A percentile compares a stretch with the other conserved stretches of the same genome.
Conservation (phyloP, 352 stramenopile genomes). For the Plasmopara muralis region DNA sequence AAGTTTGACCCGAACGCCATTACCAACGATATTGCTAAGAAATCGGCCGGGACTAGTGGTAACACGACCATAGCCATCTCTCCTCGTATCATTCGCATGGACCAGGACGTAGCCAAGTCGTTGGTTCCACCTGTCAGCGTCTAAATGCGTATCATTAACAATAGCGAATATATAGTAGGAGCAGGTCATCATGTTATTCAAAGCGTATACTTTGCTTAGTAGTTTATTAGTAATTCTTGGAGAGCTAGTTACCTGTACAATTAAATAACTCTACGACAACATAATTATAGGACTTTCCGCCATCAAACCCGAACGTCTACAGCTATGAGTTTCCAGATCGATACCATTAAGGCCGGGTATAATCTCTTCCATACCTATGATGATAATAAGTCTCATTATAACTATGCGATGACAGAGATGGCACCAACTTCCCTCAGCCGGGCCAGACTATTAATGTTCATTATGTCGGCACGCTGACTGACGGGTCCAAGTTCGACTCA, state of each 20-base stretch:
- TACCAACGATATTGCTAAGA: background rate
- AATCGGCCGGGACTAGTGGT: no score
- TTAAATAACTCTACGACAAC: no score
- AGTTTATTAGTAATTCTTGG: no score
- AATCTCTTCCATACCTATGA: no score
- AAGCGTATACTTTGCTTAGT: no score
- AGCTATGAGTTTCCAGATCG: constrained; percentile 51
- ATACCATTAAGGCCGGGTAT: constrained; percentile 72
- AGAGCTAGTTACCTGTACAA: no score
- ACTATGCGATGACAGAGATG: constrained; percentile 37
- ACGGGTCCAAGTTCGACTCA: constrained; percentile 81
- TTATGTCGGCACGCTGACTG: constrained; percentile 68
- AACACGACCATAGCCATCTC: constrained; percentile 12
- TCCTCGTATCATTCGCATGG: constrained; percentile 55
- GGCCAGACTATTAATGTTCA: constrained; percentile 72
- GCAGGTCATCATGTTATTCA: no score
- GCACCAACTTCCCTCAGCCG: constrained; percentile 63
- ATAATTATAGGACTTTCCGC: no score
- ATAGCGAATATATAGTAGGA: no score
- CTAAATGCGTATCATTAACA: constrained; percentile 15
- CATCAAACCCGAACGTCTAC: no score
- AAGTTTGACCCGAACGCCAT: constrained; percentile 8
- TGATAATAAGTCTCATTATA: background rate
- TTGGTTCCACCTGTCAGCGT: constrained; percentile 65
- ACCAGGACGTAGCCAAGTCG: constrained; percentile 48